A percentile compares a stretch with the other conserved stretches of the same genome.
These are phyloP conservation scores for Perkinsus chesapeaki DNA, from an alignment of 169 alveolate species.

Conservation along the genomic window DNA sequence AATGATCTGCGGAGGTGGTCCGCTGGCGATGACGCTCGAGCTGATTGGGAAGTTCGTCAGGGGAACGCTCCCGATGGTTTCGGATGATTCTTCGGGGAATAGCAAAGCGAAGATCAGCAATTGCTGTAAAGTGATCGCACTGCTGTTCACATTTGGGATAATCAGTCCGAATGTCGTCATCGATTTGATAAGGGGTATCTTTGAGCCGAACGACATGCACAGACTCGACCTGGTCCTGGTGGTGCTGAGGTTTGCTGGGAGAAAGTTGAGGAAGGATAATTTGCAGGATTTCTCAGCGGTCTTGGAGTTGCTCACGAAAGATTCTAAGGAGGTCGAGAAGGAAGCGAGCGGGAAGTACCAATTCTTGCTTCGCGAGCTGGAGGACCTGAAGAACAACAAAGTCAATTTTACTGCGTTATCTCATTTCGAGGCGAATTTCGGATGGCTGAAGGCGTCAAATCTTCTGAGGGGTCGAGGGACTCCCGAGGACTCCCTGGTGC, in stretches of 20 bases:
- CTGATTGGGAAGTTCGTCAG: background rate
- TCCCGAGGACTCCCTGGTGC: background rate
- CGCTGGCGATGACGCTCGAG: background rate
- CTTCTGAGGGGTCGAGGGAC: background rate
- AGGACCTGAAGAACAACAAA: background rate
- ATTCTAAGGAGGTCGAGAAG: background rate
- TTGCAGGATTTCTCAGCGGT: background rate
- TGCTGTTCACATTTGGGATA: background rate
- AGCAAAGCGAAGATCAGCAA: background rate
- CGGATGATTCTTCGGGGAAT: background rate
- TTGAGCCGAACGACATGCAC: background rate
- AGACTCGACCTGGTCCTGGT: background rate
- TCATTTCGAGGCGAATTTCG: background rate
- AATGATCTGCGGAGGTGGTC: background rate
- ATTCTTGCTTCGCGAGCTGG: background rate
- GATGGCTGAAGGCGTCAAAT: background rate
- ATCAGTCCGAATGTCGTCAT: background rate
- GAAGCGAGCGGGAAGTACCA: background rate
- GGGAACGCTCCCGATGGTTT: background rate
- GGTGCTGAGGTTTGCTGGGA: background rate
- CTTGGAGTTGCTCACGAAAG: background rate
- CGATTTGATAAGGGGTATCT: background rate
- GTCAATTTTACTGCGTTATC: background rate
- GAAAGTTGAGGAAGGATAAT: background rate
- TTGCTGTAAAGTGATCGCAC: background rate